Conservation (phyloP, 495 filamentous ascomycete genomes). For the Aspergillus haitiensis region DNA sequence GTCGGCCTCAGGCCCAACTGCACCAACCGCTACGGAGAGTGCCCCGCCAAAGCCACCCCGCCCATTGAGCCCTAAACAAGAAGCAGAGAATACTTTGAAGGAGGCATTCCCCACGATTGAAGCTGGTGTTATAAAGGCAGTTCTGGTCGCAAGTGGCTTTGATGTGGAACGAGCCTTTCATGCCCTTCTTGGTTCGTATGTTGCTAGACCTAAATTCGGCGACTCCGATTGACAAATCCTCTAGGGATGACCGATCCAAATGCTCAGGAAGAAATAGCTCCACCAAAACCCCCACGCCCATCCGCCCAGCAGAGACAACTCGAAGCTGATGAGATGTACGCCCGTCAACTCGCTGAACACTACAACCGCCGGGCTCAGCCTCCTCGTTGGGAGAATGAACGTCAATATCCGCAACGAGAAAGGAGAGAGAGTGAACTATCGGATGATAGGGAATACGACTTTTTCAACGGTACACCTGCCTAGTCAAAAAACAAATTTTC, state of each 20-base stretch:
- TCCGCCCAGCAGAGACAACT: constrained; percentile 73
- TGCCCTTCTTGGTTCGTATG: constrained; percentile 73
- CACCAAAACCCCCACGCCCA: constrained; percentile 71
- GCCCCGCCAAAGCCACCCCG: constrained; percentile 86
- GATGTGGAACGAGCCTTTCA: constrained; percentile 94
- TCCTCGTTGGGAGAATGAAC: constrained; percentile 48
- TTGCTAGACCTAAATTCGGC: constrained; percentile 8
- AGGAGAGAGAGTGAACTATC: constrained; percentile 42
- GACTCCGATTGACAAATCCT: constrained; percentile 11
- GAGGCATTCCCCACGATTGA: constrained; percentile 94
- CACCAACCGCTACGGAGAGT: constrained; percentile 41
- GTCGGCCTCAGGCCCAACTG: constrained; percentile 35
- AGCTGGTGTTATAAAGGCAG: constrained; percentile 76
- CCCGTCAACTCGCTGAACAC: constrained; percentile 88
- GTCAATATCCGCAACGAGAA: constrained; percentile 28
- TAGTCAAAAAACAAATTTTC: too few relatives aligned
- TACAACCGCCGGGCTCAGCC: constrained; percentile 59
- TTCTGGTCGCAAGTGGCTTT: constrained; percentile 81
- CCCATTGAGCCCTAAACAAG: constrained; percentile 74
- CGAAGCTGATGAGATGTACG: constrained; percentile 89
- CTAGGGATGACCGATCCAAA: constrained; percentile 91
- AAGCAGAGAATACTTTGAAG: constrained; percentile 83
- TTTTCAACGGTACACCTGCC: constrained; percentile 69
- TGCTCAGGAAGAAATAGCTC: constrained; percentile 66
- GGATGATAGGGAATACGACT: constrained; percentile 73